Conservation (phyloP, 768 basidiomycete species). For the Lactarius trivialis region DNA sequence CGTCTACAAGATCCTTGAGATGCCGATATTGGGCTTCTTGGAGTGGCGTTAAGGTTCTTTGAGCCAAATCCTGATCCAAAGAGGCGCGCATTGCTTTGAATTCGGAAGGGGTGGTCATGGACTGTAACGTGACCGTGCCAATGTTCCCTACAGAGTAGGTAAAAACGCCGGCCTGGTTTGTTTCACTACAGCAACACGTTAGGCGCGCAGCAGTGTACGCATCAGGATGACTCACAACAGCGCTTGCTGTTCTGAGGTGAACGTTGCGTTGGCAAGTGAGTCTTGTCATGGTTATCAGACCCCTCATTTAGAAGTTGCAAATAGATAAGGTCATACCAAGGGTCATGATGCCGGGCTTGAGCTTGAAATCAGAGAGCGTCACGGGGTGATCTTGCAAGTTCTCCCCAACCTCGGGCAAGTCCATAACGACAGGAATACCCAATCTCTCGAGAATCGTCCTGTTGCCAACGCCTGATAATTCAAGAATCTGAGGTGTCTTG, state of each 20-base stretch:
- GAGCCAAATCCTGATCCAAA: slow-evolving; percentile 13
- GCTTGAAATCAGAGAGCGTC: slow-evolving; percentile 19
- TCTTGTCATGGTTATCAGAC: slow-evolving; percentile 8
- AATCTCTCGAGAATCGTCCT: slow-evolving; percentile 16
- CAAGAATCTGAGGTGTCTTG: slow-evolving; percentile 23
- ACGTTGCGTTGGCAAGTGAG: slow-evolving; percentile 15
- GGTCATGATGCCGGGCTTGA: slow-evolving; percentile 14
- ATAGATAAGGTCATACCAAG: slow-evolving; percentile 14
- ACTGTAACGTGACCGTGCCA: slow-evolving; percentile 14
- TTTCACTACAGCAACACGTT: slow-evolving; percentile 6
- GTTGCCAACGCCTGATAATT: slow-evolving; percentile 20
- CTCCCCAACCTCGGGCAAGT: slow-evolving; percentile 21
- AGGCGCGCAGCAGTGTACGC: not conserved
- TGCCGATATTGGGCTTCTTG: slow-evolving; percentile 17
- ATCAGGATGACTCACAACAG: slow-evolving; percentile 11
- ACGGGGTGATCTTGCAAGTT: slow-evolving; percentile 23
- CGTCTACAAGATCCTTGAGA: slow-evolving; percentile 17
- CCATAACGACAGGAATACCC: slow-evolving; percentile 18
- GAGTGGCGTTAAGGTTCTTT: slow-evolving; percentile 11
- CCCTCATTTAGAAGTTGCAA: not conserved
- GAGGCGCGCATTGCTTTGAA: slow-evolving; percentile 17
- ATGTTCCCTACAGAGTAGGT: slow-evolving; percentile 19
- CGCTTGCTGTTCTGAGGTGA: slow-evolving; percentile 11
- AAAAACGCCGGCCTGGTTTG: slow-evolving; percentile 11
- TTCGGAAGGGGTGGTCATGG: slow-evolving; percentile 15